phyloP scores from a whole-genome alignment of 202 grass and related monocot genomes.

The Setaria italica region DNA sequence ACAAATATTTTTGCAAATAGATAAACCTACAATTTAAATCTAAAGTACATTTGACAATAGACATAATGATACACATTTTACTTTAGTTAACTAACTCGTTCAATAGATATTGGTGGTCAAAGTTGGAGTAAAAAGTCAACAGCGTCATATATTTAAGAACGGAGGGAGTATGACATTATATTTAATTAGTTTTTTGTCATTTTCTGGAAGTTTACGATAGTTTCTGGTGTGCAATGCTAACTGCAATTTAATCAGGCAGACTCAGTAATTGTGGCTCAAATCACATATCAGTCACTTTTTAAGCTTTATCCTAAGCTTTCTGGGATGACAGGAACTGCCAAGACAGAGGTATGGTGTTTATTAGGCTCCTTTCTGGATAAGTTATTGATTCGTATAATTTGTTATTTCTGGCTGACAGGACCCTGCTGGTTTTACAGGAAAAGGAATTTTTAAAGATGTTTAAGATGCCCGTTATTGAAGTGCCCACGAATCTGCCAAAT shows the following conservation, averaged over 20 bases:
- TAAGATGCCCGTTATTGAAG: constrained; percentile 95
- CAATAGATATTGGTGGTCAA: too few species aligned
- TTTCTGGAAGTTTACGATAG: constrained; percentile 43
- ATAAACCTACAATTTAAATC: too few species aligned
- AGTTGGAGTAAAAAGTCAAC: too few species aligned
- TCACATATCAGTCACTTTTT: constrained; percentile 97
- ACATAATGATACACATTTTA: too few species aligned
- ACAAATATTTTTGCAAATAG: too few species aligned
- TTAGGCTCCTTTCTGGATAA: constrained; percentile 34
- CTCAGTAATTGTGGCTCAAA: constrained; percentile 96
- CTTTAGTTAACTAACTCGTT: too few species aligned
- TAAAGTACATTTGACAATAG: too few species aligned
- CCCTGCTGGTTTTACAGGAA: constrained; percentile 65
- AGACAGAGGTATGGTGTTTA: constrained; percentile 81
- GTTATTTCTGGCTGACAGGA: constrained; percentile 20
- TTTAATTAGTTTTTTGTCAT: constrained; percentile 18
- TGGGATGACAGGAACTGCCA: constrained; percentile 99
- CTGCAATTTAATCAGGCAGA: constrained; percentile 80
- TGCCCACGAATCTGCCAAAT: constrained; percentile 96
- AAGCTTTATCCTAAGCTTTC: constrained; percentile 99
- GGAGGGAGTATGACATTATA: not conserved
- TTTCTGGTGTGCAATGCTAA: constrained; percentile 45
- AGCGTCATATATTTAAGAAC: too few species aligned
- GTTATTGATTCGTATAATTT: constrained; percentile 21
- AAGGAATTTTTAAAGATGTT: constrained; percentile 99